phyloP scores from a whole-genome alignment of 495 filamentous ascomycete genomes.

The Aspergillus sclerotioniger region DNA sequence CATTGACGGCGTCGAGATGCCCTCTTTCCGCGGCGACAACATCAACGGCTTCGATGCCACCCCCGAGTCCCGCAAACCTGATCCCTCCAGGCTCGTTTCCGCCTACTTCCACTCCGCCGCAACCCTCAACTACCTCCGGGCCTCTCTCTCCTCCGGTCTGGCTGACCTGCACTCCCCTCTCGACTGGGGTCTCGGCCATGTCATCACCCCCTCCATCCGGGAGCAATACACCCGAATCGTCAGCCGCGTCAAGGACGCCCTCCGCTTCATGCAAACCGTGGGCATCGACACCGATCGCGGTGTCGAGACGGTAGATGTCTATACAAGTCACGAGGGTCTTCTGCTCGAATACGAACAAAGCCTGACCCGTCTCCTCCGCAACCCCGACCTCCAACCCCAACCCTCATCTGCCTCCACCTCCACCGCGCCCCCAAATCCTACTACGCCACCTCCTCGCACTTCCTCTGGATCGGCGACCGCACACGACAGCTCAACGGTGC shows the following conservation, averaged over 20 bases:
- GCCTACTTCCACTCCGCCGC: conserved; percentile 95
- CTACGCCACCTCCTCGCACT: conserved; percentile 93
- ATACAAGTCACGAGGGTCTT: conserved; percentile 91
- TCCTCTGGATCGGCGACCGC: conserved; percentile 97
- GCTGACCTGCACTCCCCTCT: conserved; percentile 91
- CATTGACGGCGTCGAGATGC: conserved; percentile 75
- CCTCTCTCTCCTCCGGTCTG: conserved; percentile 79
- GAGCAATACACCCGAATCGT: conserved; percentile 82
- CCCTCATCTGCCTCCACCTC: conserved; percentile 8
- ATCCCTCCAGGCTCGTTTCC: conserved; percentile 79
- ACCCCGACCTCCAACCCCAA: conserved; percentile 41
- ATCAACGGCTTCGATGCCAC: conserved; percentile 76
- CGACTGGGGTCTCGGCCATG: conserved; percentile 94
- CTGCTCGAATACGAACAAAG: conserved; percentile 92
- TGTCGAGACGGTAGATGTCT: conserved; percentile 91
- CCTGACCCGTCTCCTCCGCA: conserved; percentile 71
- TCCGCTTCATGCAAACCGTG: conserved; percentile 93
- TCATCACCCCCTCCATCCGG: conserved; percentile 77
- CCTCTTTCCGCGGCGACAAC: conserved; percentile 91
- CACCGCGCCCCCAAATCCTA: conserved; percentile 41
- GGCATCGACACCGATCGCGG: conserved; percentile 82
- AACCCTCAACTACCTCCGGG: conserved; percentile 88
- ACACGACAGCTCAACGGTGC: conserved; percentile 89
- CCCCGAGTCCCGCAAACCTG: conserved; percentile 65
- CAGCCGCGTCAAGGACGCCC: conserved; percentile 79